Evolutionary conservation across 75 land plant species (phyloP), one percentile per base, ranked within the genome.

Genomic region (Pseudotsuga menziesii): DNA sequence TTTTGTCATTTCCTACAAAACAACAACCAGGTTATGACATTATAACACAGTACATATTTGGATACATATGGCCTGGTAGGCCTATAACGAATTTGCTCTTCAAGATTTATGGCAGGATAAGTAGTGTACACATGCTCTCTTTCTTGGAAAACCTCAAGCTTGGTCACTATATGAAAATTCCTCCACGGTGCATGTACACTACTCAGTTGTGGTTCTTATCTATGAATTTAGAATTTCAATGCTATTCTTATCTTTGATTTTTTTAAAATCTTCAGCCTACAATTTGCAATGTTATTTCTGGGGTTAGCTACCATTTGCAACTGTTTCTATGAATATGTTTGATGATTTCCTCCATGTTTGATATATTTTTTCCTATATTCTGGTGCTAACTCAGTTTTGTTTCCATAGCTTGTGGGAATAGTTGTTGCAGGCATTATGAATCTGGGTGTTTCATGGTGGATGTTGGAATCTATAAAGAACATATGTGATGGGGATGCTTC

Each of bases 1-100:
- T n/a, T 69, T 2, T 39, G 48, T 27, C n/a, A 69, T 69, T n/a
- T 39, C 19, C 35, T 36, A 9, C 52, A 69, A 69, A 17, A 75
- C 90, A 94, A 94, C 91, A 93, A 85, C 97, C 97, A 67, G 97
- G 97, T 48, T 92, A 90, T 77, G 96, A 95, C 73, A 89, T 95
- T 3, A 89, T 95, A 39, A 89, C 98, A 22, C 94, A 95, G 85
- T 95, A 92, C 74, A 81, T 95, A 59, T 83, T 95, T 22, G 98
- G 98, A 0, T 93, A 91, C 75, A 78, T 95, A 48, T 82, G 78
- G 7, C 98, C 97, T 0, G 97, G 97, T n/a, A 91, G 85, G 75
- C 98, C 98, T 14, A 91, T 95, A 66, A 97, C 98, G 0, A 95
- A 93, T 79, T 80, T 94, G 44, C 83, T 91, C 48, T 92, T 92